Base-by-base conservation (phyloP, 441 rosid species). In the Erysimum pusillum region DNA sequence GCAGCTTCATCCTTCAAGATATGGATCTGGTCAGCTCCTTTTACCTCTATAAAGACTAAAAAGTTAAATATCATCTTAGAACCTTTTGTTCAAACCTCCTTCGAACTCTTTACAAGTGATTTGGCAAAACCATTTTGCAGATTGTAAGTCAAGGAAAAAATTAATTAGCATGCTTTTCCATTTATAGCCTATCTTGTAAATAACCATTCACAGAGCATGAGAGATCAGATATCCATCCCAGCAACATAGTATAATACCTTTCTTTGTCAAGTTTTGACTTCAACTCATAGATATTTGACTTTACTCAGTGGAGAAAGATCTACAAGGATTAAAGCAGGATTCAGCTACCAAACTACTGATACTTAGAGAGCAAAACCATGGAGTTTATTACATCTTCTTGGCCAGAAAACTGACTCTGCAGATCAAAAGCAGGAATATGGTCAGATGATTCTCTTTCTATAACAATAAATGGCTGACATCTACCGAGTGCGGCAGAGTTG, bases 71-170 rank as follows among this genome's bases (percentile, higher is more conserved):
- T 69, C 53, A 35, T 15, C 52, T 45, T 1, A 42, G 39, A 71
- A 41, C 70, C 62, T 7, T 10, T 45, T 31, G 41, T 77, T 68
- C 83, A 49, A 36, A 89, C 94, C 95, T 91, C 2, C 36, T 89
- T 87, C 2, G 90, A 86, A 88, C 88, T 88, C 83, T 89, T 88
- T 46, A 87, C 60, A 71, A 93, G 89, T 65, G 90, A 7, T 35
- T 35, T 7, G 38, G 38, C 38, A 7, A 35, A 35, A 7, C 2
- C 68, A 79, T 72, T 79, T 92, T 93, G 54, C 44, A 76, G 11
- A 17, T 39, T 76, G 42, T 28, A 13, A 56, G 34, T 39, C 41
- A 42, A 78, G 12, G 8, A 51, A 3, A 54, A 17, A 71, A 13
- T 5, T 46, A 31, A 63, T 69, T 54, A 69, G 56, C 25, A 13